These are phyloP conservation scores for Pseudogymnoascus sp. DNA, from an alignment of 2,329 filamentous ascomycete genomes.

Conservation along the genomic window DNA sequence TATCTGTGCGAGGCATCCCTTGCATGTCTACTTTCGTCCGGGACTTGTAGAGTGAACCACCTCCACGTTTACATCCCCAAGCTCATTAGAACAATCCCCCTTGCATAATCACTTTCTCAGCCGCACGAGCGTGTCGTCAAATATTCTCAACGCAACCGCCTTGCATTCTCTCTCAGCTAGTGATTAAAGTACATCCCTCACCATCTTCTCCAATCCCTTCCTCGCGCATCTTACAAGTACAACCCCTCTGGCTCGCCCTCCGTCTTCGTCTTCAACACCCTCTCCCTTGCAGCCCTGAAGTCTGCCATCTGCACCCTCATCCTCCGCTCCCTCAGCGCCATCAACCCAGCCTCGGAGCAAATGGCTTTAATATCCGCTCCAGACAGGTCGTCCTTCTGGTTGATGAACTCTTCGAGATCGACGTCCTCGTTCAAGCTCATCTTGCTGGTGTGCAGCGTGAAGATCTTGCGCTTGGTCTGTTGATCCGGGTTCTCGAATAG, in stretches of 20 bases:
- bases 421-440: conserved; percentile 96
- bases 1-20: not conserved
- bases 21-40: not conserved
- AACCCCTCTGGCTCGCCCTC: conserved; percentile 96
- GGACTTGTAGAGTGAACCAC: not conserved
- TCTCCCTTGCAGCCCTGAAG: conserved; percentile 85
- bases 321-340: conserved; percentile 86
- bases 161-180: conserved; percentile 5
- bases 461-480: conserved; percentile 96
- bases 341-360: conserved; percentile 90
- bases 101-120: not conserved
- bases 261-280: conserved; percentile 95
- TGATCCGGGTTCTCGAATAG: conserved; percentile 62
- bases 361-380: conserved; percentile 99
- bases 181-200: conserved; percentile 6
- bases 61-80: not conserved
- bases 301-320: conserved; percentile 99
- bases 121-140: not conserved
- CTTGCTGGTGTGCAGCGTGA: conserved; percentile 95
- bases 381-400: conserved; percentile 93
- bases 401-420: conserved; percentile 98
- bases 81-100: not conserved
- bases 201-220: not conserved
- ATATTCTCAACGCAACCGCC: not conserved
- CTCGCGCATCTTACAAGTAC: conserved; percentile 67